These are phyloP conservation scores for Phlebiopsis gigantea DNA, from an alignment of 768 basidiomycete species.

Conservation along the genomic window DNA sequence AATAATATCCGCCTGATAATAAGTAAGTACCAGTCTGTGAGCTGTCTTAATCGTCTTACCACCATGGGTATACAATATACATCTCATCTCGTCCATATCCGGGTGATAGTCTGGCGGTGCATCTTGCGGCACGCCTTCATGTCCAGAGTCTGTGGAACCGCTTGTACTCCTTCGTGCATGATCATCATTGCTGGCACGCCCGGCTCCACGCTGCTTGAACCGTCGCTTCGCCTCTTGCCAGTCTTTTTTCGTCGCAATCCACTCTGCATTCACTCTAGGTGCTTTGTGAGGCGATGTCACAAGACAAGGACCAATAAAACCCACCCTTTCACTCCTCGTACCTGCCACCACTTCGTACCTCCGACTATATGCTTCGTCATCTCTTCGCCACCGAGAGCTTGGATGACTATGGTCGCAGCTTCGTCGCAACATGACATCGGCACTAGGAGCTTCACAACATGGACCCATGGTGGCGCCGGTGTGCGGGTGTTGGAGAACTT, in stretches of 20 bases:
- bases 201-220: conserved; percentile 41
- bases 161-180: neutral
- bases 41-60: conserved; percentile 34
- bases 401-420: conserved; percentile 67
- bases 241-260: conserved; percentile 84
- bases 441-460: conserved; percentile 62
- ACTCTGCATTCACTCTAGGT: conserved; percentile 74
- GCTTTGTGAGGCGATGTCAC: conserved; percentile 7
- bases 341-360: conserved; percentile 98
- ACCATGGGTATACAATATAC: conserved; percentile 79
- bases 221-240: conserved; percentile 64
- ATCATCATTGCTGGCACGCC: conserved; percentile 17
- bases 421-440: conserved; percentile 73
- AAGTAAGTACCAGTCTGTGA: neutral
- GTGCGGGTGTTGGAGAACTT: conserved; percentile 77
- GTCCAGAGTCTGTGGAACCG: conserved; percentile 4
- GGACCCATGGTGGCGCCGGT: conserved; percentile 81
- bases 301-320: conserved; percentile 11
- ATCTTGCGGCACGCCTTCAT: conserved; percentile 7
- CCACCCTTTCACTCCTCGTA: conserved; percentile 77
- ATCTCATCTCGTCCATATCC: conserved; percentile 80
- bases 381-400: conserved; percentile 81
- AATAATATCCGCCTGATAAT: conserved; percentile 70
- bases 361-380: conserved; percentile 68
- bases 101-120: conserved; percentile 39